These are phyloP conservation scores for Mucor plumbeus DNA, from an alignment of 371 early-diverging fungal genomes.

Conservation along the genomic window DNA sequence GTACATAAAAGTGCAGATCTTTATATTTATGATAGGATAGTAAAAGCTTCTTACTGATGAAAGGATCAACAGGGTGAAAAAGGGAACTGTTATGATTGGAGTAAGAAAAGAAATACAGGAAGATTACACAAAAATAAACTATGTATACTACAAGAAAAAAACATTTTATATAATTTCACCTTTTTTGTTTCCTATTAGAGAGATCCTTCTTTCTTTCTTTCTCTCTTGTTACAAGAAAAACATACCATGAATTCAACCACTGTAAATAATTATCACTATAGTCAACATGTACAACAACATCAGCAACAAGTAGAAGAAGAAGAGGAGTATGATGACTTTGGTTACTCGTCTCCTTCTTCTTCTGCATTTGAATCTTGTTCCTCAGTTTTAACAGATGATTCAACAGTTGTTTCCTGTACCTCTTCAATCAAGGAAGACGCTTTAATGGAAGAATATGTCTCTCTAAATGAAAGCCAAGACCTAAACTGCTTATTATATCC, in stretches of 20 bases:
- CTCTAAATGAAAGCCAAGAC: neutral
- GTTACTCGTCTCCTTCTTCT: constrained; percentile 16
- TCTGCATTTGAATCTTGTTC: constrained; percentile 25
- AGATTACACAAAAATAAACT: neutral
- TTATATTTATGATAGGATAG: constrained; percentile 1
- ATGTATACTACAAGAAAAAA: neutral
- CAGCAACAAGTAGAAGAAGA: neutral
- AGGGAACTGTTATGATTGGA: constrained; percentile 1
- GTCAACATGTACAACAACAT: neutral
- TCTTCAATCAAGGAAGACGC: neutral
- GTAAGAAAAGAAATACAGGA: constrained; percentile 1
- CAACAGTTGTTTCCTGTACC: constrained; percentile 15
- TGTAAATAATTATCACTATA: neutral
- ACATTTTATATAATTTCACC: neutral
- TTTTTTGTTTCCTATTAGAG: constrained; percentile 5
- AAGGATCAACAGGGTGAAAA: constrained; percentile 5
- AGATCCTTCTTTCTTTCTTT: neutral
- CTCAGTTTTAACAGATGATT: constrained; percentile 19
- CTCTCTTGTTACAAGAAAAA: neutral
- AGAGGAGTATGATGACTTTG: constrained; percentile 13
- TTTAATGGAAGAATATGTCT: neutral
- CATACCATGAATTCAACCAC: neutral
- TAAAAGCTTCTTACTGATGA: constrained; percentile 3
- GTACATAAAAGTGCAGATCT: constrained; percentile 3
- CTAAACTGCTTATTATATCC: constrained; percentile 6